Conservation (phyloP, 345 rosid genomes). For the Citrus medica region DNA sequence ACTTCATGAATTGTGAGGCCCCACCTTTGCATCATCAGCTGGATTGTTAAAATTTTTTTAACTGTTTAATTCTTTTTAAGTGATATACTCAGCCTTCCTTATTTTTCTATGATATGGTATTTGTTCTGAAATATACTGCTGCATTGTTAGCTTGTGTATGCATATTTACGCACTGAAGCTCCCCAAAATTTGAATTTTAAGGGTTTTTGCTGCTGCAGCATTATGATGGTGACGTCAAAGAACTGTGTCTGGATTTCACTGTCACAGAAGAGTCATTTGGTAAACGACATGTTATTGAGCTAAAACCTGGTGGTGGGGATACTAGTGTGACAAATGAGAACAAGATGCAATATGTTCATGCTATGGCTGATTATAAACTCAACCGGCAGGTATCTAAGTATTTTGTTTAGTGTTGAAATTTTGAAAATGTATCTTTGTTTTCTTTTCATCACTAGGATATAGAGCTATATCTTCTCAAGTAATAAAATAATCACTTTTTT, state of each 20-base stretch:
- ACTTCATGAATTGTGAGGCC: not conserved
- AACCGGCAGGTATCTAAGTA: conserved; percentile 72
- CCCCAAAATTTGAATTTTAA: not conserved
- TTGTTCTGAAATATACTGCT: not conserved
- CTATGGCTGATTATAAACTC: conserved; percentile 96
- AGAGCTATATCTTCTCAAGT: not conserved
- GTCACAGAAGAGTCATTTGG: conserved; percentile 88
- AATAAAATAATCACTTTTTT: conserved; percentile 5
- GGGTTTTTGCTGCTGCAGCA: conserved; percentile 43
- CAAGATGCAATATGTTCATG: conserved; percentile 98
- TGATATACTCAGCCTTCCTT: not conserved
- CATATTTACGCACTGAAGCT: not conserved
- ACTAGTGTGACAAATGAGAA: conserved; percentile 74
- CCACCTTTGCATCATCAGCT: not conserved
- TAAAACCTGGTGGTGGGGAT: conserved; percentile 87
- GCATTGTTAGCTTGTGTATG: not conserved
- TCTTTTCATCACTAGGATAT: not conserved
- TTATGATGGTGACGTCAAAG: conserved; percentile 85
- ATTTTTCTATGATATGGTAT: not conserved
- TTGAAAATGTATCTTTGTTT: not conserved
- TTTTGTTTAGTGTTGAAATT: conserved; percentile 8
- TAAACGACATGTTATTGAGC: conserved; percentile 63
- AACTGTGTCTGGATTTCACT: conserved; percentile 87
- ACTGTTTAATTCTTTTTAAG: not conserved
- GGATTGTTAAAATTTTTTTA: not conserved